Evolutionary conservation across 73 alveolate genomes (phyloP), one percentile per base, ranked within the genome.

Genomic region (Paramecium octaurelia): DNA sequence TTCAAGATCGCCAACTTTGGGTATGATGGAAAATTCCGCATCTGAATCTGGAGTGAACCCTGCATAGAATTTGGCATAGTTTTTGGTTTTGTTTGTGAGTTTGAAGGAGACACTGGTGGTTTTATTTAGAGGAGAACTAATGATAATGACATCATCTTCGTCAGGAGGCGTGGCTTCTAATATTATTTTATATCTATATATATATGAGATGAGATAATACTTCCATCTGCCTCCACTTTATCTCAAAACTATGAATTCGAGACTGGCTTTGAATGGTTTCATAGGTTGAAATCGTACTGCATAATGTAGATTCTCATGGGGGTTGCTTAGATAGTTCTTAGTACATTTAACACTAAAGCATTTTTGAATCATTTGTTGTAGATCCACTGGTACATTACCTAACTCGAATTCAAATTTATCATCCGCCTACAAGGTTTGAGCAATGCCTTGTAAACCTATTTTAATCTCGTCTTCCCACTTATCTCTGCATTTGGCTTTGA

Each of bases 151-250:
- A 93, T 98, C 99, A 94, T 98, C 99, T 24, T 96, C 99, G 69
- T 98, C 99, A 18, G 99, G 99, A 29, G 96, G 99, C 4, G 97
- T 92, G 7, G 99, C 98, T 87, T 98, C 99, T 92, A 98, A 96
- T 20, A 95, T 92, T 29, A 97, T 95, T 93, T 97, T 98, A 95
- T 97, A 64, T 64, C 84, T 64, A 64, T 9, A 54, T 6, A 40
- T 64, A 64, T 23, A 0, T 21, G n/a, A n/a, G n/a, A 64, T 31
- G 40, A 16, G 12, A 10, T 21, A 18, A 1, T 97, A 98, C 92
- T 97, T 98, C 99, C 99, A 98, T 92, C 99, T 96, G 9, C 99
- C 99, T 70, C 99, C 99, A 29, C 97, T 93, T 92, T 96, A 88
- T 95, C 98, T 97, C 92, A 97, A 93, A 11, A 98, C 92, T 16